Percentiles rank a stretch among this genome's conserved stretches.
These are phyloP conservation scores for Anisodus acutangulus DNA, from an alignment of 257 asterid genomes.

Conservation along the genomic window DNA sequence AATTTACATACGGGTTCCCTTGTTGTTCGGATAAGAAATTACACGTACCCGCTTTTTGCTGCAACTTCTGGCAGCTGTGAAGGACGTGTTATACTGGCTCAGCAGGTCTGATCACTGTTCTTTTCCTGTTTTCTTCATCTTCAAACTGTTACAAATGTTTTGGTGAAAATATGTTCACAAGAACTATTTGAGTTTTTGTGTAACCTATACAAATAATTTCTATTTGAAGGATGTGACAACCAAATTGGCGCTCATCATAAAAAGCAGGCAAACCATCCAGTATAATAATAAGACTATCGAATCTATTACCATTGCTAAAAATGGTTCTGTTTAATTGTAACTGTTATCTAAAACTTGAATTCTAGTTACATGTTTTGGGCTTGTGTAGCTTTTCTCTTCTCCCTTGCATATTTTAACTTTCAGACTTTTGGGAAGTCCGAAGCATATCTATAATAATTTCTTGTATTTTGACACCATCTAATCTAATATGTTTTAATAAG, in stretches of 20 bases:
- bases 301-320: not conserved
- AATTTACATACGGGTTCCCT: conserved; percentile 73
- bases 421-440: not conserved
- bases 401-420: not conserved
- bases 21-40: conserved; percentile 78
- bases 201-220: conserved; percentile 9
- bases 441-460: not conserved
- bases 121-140: not conserved
- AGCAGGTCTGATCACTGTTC: conserved; percentile 65
- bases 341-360: not conserved
- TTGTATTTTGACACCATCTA: not conserved
- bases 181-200: conserved; percentile 8
- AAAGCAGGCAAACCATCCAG: not conserved
- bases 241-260: not conserved
- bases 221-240: not conserved
- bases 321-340: not conserved
- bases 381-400: not conserved
- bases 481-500: not conserved
- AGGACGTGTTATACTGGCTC: conserved; percentile 93
- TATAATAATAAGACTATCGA: not conserved
- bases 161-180: not conserved
- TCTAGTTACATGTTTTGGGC: not conserved
- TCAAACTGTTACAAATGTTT: not conserved
- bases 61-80: conserved; percentile 89
- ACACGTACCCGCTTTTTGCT: conserved; percentile 84